phyloP scores from a whole-genome alignment of 805 yeast species.

The Metschnikowia cubensis region DNA sequence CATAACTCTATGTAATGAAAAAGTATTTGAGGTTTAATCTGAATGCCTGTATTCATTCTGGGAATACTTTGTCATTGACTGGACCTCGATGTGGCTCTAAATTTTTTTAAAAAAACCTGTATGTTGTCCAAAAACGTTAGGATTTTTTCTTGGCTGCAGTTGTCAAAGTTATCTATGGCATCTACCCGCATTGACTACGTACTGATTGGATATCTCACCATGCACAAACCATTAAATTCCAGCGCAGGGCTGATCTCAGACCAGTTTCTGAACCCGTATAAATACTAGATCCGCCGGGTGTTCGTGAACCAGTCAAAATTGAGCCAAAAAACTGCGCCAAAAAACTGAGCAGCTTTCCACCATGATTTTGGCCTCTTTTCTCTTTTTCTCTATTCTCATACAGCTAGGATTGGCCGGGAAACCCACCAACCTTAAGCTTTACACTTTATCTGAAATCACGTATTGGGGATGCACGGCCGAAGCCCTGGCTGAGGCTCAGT shows the following conservation, averaged over 20 bases:
- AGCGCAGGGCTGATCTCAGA: neutral
- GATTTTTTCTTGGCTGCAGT: constrained; percentile 4
- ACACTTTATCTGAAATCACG: constrained; percentile 8
- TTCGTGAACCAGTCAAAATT: neutral
- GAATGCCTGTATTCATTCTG: too few species aligned
- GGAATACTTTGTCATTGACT: too few species aligned
- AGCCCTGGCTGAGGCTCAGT: constrained; percentile 5
- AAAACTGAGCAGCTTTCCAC: neutral
- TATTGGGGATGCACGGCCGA: constrained; percentile 12
- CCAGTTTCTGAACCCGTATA: neutral
- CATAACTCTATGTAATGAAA: too few species aligned
- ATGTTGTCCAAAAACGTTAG: neutral
- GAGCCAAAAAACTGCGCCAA: too few species aligned
- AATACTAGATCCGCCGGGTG: neutral
- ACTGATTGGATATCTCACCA: constrained; percentile 2
- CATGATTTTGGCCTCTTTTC: neutral
- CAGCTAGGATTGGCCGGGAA: constrained; percentile 8
- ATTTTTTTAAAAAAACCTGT: neutral
- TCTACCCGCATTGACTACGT: constrained; percentile 3
- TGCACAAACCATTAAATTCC: neutral
- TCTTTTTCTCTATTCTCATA: constrained; percentile 4
- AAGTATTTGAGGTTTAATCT: too few species aligned
- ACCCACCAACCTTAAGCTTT: constrained; percentile 9
- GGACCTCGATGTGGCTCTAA: neutral
- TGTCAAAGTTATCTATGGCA: constrained; percentile 6